Conservation (phyloP, 2,329 filamentous ascomycete genomes). For the Alternaria angustiovoidea region DNA sequence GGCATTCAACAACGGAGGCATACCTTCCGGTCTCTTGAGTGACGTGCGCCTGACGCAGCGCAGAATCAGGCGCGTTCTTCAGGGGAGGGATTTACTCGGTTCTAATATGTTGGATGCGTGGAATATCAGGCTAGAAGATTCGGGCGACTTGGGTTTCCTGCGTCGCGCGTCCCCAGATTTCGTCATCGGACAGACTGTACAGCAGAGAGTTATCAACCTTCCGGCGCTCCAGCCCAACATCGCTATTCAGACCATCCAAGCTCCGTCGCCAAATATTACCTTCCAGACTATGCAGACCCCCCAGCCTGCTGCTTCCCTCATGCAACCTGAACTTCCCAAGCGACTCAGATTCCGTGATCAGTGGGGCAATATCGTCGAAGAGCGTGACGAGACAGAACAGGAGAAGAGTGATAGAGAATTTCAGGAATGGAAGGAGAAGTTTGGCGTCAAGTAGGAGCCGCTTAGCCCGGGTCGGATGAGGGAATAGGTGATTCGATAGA, state of each 20-base stretch:
- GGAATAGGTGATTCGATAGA: background rate
- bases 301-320: background rate
- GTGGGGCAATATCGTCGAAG: background rate
- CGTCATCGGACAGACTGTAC: background rate
- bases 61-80: background rate
- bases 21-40: too few species aligned
- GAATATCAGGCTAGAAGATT: too few species aligned
- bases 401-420: slow-evolving; percentile 4
- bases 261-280: background rate
- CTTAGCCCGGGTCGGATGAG: background rate
- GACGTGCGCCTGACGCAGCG: background rate
- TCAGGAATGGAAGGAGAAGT: slow-evolving; percentile 5
- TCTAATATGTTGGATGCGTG: background rate
- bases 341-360: background rate
- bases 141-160: background rate
- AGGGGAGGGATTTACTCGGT: background rate
- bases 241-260: background rate
- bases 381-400: background rate
- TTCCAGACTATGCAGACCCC: background rate
- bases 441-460: background rate
- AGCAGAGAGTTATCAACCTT: background rate
- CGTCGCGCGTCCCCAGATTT: background rate
- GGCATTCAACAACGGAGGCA: background rate
- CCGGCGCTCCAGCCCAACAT: background rate
- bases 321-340: background rate